Base-by-base conservation (phyloP, 805 yeast species). In the Candida piceae region DNA sequence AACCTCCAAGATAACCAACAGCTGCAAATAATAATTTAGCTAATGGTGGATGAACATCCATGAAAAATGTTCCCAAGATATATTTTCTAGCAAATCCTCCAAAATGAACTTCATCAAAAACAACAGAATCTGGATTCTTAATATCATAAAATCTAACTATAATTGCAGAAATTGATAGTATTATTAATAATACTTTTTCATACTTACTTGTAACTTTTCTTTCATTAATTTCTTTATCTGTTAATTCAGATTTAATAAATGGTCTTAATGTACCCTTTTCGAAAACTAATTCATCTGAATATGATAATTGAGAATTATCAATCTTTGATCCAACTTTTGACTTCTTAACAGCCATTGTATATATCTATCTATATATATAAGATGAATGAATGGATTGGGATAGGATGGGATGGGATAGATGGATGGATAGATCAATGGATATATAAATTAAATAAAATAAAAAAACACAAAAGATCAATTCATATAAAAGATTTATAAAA, bases 81-180 rank as follows among this genome's bases (percentile, higher is more conserved):
- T 89, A 93, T 64, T 90, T 85, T 43, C 82, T 72, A 15, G 98
- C 95, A 64, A 90, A 93, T n/a, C 94, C 94, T 39, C 98, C 98
- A 53, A 93, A 93, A 62, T 93, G 98, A 36, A 90, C 97, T 63
- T 90, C 98, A 63, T 93, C 98, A 52, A 93, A 93, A 19, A 93
- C 97, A 31, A 93, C 97, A 20, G 89, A 77, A 50, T 78, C 63
- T 27, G 99, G 99, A 44, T 64, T 55, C 19, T 72, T 65, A 40
- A 93, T 66, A 36, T 72, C 65, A 46, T 69, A 65, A 36, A 83
- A 66, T 49, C 99, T 77, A 34, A 86, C 72, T 32, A 60, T 50
- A 10, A 69, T 43, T 0, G 95, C 73, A 25, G 79, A 48, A 11
- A 46, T 22, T 4, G 53, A 44, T 36, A 85, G 63, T 12, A 64